phyloP scores from a whole-genome alignment of 2,329 filamentous ascomycete species.

The Orbilia oligospora region DNA sequence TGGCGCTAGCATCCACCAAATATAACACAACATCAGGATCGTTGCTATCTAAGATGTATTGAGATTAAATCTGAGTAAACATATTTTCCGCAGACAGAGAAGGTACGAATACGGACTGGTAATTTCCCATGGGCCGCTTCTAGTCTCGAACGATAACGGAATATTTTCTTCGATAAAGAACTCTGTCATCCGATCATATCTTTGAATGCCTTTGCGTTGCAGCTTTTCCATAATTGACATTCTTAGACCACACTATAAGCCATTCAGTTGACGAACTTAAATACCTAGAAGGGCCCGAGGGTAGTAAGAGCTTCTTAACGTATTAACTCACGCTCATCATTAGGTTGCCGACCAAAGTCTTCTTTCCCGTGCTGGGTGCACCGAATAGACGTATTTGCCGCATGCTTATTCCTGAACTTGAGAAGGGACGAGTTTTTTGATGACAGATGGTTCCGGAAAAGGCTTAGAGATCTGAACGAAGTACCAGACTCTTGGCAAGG shows the following conservation, averaged over 20 bases:
- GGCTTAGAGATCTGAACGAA: too few species aligned
- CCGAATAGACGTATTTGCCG: slow-evolving; percentile 24
- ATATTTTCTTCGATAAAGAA: slow-evolving; percentile 15
- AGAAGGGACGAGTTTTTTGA: neutral
- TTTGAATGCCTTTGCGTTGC: slow-evolving; percentile 2
- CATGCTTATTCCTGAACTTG: neutral
- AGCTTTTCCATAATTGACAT: slow-evolving; percentile 1
- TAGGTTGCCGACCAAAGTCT: slow-evolving; percentile 21
- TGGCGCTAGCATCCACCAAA: slow-evolving; percentile 19
- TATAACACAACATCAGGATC: slow-evolving; percentile 11
- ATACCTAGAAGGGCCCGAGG: too few species aligned
- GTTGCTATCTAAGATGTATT: slow-evolving; percentile 2
- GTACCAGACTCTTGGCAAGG: too few species aligned
- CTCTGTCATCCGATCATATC: slow-evolving; percentile 4
- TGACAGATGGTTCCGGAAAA: too few species aligned
- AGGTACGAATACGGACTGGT: neutral
- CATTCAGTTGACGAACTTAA: too few species aligned
- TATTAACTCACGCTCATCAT: slow-evolving; percentile 2
- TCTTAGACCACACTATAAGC: slow-evolving; percentile 8
- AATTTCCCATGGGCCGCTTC: neutral
- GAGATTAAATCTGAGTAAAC: slow-evolving; percentile 1
- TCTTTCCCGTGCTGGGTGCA: neutral
- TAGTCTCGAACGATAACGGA: slow-evolving; percentile 14
- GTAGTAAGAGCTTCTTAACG: too few species aligned
- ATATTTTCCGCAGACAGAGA: neutral